These are phyloP conservation scores for sunflower (Helianthus annuus) DNA, from an alignment of 129 eudicot genomes.

Conservation along the genomic window DNA sequence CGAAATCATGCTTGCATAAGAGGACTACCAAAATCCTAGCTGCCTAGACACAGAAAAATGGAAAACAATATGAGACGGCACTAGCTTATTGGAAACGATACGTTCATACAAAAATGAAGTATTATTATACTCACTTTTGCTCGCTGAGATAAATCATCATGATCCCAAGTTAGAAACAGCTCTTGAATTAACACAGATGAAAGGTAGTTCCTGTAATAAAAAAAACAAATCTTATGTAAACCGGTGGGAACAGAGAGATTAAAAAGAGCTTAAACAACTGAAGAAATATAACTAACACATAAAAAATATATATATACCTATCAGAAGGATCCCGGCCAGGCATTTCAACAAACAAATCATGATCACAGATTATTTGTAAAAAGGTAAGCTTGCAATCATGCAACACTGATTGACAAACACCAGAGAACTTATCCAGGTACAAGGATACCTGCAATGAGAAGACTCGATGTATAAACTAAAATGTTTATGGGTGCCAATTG, in stretches of 20 bases:
- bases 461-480: neutral
- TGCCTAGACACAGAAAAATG: constrained; percentile 54
- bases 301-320: constrained; percentile 47
- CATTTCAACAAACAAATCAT: constrained; percentile 99
- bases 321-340: constrained; percentile 99
- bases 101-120: constrained; percentile 4
- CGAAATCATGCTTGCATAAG: constrained; percentile 95
- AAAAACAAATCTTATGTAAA: constrained; percentile 5
- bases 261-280: constrained; percentile 6
- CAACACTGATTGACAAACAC: constrained; percentile 84
- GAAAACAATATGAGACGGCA: constrained; percentile 22
- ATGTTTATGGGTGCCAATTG: neutral
- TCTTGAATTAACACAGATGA: constrained; percentile 95
- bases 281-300: neutral
- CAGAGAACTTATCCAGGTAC: constrained; percentile 97
- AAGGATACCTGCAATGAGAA: constrained; percentile 71
- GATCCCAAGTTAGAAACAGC: constrained; percentile 96
- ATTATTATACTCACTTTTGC: constrained; percentile 66
- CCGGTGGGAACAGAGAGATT: neutral
- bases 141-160: constrained; percentile 85
- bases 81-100: constrained; percentile 1
- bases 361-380: constrained; percentile 95
- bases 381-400: constrained; percentile 99
- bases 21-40: constrained; percentile 95
- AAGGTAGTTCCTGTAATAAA: constrained; percentile 80